These are phyloP conservation scores for Aspergillus fumigatiaffinis DNA, from an alignment of 2,329 filamentous ascomycete genomes.

Conservation along the genomic window DNA sequence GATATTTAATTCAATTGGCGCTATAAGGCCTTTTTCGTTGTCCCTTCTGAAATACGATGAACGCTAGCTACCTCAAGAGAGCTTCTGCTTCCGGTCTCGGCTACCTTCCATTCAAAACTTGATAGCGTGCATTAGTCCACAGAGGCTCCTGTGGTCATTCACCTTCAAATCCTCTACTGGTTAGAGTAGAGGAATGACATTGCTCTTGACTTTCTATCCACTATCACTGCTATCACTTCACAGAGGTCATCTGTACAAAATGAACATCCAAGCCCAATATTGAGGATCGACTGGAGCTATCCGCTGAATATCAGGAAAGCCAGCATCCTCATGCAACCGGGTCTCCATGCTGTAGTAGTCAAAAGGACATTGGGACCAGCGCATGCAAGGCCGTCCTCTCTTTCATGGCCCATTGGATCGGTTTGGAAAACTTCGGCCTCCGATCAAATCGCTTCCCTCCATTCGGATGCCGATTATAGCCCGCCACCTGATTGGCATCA, in stretches of 20 bases:
- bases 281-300: background rate
- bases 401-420: background rate
- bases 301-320: background rate
- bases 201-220: background rate
- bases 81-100: background rate
- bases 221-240: too few relatives aligned
- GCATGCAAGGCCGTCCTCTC: background rate
- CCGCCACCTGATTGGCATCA: background rate
- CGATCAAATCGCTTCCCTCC: background rate
- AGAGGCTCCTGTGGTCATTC: background rate
- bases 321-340: background rate
- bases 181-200: background rate
- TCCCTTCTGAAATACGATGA: background rate
- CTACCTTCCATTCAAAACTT: background rate
- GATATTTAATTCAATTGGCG: background rate
- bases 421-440: background rate
- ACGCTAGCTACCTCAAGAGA: background rate
- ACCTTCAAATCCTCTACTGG: background rate
- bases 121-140: background rate
- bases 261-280: background rate
- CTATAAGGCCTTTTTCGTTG: background rate
- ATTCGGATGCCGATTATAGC: background rate
- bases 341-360: background rate
- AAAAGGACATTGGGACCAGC: background rate
- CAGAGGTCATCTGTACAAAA: too few relatives aligned